Conservation (phyloP, 495 filamentous ascomycete species). For the Hyaloscypha bicolor region DNA sequence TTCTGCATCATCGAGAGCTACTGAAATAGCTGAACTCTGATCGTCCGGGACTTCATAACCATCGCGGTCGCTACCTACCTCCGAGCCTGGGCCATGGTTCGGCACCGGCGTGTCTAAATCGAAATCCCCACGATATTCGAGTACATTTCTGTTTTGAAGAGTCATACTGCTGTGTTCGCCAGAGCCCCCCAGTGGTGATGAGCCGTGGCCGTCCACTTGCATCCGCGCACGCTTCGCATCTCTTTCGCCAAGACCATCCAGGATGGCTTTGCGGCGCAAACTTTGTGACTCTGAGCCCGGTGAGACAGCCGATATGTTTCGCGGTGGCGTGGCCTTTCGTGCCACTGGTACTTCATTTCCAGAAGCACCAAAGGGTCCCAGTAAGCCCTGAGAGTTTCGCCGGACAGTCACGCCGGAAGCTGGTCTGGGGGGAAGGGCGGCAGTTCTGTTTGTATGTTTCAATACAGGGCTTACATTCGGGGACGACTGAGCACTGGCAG, state of each 20-base stretch:
- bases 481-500: not conserved
- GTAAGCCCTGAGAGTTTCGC: slow-evolving; percentile 7
- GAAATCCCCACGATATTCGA: not conserved
- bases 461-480: not conserved
- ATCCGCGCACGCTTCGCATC: slow-evolving; percentile 21
- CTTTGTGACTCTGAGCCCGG: slow-evolving; percentile 28
- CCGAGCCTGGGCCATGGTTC: not conserved
- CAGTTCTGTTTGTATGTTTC: not conserved
- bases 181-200: slow-evolving; percentile 5
- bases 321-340: slow-evolving; percentile 4
- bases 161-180: not conserved
- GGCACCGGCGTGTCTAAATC: not conserved
- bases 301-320: slow-evolving; percentile 10
- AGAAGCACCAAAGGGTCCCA: slow-evolving; percentile 8
- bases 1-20: not conserved
- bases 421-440: not conserved
- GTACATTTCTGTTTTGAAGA: not conserved
- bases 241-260: slow-evolving; percentile 4
- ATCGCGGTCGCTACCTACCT: not conserved
- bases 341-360: slow-evolving; percentile 9
- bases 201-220: not conserved
- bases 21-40: not conserved
- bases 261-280: slow-evolving; percentile 25
- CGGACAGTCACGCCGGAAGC: not conserved
- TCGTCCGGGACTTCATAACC: not conserved